These are phyloP conservation scores for Zymoseptoria pseudotritici DNA, from an alignment of 2,329 filamentous ascomycete genomes.

Conservation along the genomic window DNA sequence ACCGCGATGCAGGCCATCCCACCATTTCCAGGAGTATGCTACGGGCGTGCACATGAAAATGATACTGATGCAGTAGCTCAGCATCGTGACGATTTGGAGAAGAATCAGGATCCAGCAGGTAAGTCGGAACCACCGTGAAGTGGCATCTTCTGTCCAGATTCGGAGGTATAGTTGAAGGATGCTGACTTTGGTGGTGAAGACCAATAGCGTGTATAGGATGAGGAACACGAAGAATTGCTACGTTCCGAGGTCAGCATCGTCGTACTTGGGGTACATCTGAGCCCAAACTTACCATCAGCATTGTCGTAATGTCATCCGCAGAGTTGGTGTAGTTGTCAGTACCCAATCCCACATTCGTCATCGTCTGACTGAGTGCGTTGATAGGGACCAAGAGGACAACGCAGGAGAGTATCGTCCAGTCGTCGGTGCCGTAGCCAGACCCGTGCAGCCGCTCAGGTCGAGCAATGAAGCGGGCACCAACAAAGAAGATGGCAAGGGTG, in stretches of 20 bases:
- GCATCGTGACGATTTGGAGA: constrained; percentile 9
- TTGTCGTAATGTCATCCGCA: constrained; percentile 11
- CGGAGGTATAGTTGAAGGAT: constrained; percentile 16
- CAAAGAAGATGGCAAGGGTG: constrained; percentile 11
- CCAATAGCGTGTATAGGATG: constrained; percentile 13
- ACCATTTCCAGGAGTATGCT: constrained; percentile 9
- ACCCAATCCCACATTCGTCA: constrained; percentile 14
- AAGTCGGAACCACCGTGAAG: constrained; percentile 14
- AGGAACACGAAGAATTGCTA: constrained; percentile 17
- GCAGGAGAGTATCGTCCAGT: constrained; percentile 14
- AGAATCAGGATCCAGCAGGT: constrained; percentile 11
- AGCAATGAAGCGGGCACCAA: constrained; percentile 11
- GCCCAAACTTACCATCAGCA: constrained; percentile 7
- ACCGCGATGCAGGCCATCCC: constrained; percentile 14
- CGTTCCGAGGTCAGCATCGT: not conserved
- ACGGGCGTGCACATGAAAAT: constrained; percentile 13
- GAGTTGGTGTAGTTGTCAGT: constrained; percentile 12
- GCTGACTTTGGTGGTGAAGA: constrained; percentile 14
- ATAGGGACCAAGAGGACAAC: constrained; percentile 10
- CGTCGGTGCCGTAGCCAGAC: constrained; percentile 14
- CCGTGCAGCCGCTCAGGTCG: constrained; percentile 14
- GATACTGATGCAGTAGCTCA: constrained; percentile 11
- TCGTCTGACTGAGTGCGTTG: constrained; percentile 11
- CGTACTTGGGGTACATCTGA: not conserved
- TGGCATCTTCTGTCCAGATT: constrained; percentile 14